Evolutionary conservation across 148 eudicot genomes (phyloP).

Genomic region (Agrostemma githago): DNA sequence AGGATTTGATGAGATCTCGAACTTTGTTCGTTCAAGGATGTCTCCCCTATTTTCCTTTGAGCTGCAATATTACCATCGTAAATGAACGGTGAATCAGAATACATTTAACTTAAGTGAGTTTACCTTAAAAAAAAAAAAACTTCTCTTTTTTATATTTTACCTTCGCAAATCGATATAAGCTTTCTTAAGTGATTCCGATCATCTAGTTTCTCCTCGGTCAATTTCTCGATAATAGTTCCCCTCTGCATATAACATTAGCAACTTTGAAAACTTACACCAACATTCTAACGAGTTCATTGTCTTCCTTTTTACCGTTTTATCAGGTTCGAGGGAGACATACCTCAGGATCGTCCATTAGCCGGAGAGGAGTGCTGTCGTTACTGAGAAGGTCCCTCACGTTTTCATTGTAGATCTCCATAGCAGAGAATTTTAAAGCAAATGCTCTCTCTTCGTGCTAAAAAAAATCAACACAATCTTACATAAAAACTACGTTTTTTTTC

Average conservation of each 20-base stretch:
- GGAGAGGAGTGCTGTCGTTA: constrained; percentile 58
- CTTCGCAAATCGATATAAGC: constrained; percentile 84
- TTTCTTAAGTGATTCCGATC: constrained; percentile 82
- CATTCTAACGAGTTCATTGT: constrained; percentile 5
- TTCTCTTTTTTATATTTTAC: constrained; percentile 27
- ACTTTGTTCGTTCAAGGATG: constrained; percentile 80
- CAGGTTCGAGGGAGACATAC: constrained; percentile 32
- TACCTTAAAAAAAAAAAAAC: not conserved
- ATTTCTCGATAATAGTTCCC: constrained; percentile 86
- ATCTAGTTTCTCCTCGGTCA: constrained; percentile 77
- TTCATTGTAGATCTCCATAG: constrained; percentile 94
- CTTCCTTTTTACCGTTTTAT: not conserved
- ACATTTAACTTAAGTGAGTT: not conserved
- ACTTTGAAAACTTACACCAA: not conserved
- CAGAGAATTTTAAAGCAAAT: constrained; percentile 86
- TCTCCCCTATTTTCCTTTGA: constrained; percentile 84
- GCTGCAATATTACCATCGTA: constrained; percentile 37
- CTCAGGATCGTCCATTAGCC: constrained; percentile 89
- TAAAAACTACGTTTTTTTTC: constrained; percentile 13
- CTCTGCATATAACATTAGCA: constrained; percentile 39
- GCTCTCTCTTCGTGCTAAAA: constrained; percentile 86
- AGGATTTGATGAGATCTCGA: constrained; percentile 94
- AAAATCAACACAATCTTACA: constrained; percentile 14
- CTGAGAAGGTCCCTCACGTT: constrained; percentile 85
- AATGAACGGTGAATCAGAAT: not conserved